phyloP scores from a whole-genome alignment of 129 eudicot species.

The Pulicaria dysenterica region DNA sequence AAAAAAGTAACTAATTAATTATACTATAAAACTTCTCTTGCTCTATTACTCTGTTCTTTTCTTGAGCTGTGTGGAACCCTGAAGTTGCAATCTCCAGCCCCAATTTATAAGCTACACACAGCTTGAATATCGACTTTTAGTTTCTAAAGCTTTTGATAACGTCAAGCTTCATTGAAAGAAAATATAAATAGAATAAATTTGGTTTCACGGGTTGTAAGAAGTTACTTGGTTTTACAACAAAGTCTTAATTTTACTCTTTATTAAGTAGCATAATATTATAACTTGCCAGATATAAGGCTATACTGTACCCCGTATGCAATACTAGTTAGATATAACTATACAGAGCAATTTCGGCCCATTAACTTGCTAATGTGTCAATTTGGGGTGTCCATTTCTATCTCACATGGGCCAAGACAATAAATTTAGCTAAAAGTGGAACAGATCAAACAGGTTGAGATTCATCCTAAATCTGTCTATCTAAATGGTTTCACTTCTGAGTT shows the following conservation, averaged over 20 bases:
- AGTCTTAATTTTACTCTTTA: not conserved
- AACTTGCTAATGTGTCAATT: not conserved
- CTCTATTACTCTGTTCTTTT: not conserved
- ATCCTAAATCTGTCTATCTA: not conserved
- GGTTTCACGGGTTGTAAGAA: not conserved
- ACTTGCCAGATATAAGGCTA: conserved; percentile 1
- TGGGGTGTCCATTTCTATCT: not conserved
- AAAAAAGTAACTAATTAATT: not conserved
- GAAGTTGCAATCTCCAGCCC: not conserved
- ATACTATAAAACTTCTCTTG: not conserved
- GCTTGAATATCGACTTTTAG: not conserved
- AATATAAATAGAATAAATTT: conserved; percentile 5
- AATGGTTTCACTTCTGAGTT: not conserved
- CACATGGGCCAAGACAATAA: not conserved
- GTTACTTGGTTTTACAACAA: not conserved
- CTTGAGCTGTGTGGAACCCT: not conserved
- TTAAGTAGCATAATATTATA: not conserved
- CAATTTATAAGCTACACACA: not conserved
- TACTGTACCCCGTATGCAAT: not conserved
- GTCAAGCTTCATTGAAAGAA: conserved; percentile 3
- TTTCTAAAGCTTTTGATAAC: not conserved
- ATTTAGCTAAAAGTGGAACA: not conserved
- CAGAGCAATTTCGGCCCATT: not conserved
- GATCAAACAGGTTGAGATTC: not conserved
- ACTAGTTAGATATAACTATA: too few relatives aligned